Percentiles rank a stretch among this genome's conserved stretches.
These are phyloP conservation scores for Xerocomus nothofagi DNA, from an alignment of 1,284 basidiomycete genomes.

Conservation along the genomic window DNA sequence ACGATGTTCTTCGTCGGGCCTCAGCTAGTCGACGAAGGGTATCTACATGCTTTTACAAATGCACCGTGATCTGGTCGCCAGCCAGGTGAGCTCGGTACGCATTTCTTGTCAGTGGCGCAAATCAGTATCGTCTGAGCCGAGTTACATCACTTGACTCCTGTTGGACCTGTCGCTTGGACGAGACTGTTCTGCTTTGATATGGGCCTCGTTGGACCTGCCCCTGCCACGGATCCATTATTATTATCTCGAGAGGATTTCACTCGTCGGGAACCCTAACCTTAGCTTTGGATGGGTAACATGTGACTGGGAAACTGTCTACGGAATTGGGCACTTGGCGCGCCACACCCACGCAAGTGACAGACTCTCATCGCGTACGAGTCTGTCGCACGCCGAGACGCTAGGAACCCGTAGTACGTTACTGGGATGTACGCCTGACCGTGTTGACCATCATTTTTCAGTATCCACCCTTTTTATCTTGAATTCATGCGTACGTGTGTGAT, in stretches of 20 bases:
- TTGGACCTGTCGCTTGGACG: not conserved
- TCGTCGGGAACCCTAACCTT: not conserved
- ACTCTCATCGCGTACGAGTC: not conserved
- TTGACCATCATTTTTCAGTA: not conserved
- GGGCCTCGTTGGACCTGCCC: not conserved
- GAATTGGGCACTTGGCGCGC: too few species aligned
- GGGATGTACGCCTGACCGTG: not conserved
- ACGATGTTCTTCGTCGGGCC: not conserved
- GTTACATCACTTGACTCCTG: not conserved
- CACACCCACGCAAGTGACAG: not conserved
- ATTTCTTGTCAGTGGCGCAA: not conserved
- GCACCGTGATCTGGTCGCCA: not conserved
- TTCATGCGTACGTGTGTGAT: too few species aligned
- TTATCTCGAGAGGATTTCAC: not conserved
- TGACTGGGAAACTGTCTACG: not conserved
- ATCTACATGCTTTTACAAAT: too few species aligned
- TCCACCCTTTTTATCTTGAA: too few species aligned
- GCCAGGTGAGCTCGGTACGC: conserved; percentile 11
- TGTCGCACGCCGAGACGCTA: not conserved
- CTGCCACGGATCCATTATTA: not conserved
- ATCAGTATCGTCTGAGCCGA: not conserved
- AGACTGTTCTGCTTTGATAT: not conserved
- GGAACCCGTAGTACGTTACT: not conserved
- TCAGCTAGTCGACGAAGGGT: not conserved
- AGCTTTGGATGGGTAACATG: too few species aligned